Base-by-base conservation (phyloP, 2,329 filamentous ascomycete species). In the Neonectria coccinea region DNA sequence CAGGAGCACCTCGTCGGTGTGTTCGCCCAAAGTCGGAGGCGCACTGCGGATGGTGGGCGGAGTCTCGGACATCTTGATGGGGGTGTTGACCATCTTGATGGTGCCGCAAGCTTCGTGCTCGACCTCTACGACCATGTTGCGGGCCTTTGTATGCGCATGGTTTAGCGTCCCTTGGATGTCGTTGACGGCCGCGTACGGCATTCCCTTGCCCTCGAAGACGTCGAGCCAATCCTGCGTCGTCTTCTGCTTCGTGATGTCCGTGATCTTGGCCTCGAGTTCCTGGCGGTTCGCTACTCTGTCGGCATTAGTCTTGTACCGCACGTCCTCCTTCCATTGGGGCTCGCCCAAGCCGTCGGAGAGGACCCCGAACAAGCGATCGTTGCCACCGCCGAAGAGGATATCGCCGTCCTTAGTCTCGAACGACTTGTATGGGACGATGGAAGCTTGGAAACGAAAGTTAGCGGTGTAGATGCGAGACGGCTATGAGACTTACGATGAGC, bases 161-260 rank as follows among this genome's bases (percentile, higher is more conserved):
- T 91, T 90, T 56, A 99, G 82, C 0, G 96, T 93, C 20, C 85
- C 87, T 78, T 96, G 91, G 8, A 99, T 89, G 75, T 99, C 95
- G 75, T 98, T 99, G 71, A 99, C 92, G 1, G 95, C 93, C 1
- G 95, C 92, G 75, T 86, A 99, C 0, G 96, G 96, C 90, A 99
- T 90, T 5, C 96, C 96, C 63, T 88, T 92, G n/a, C 93, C 94
- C 73, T 97, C 93, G 48, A 97, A 90, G 1, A 94, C 82, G 1
- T 91, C 87, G 4, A 98, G 84, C 95, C 96, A 98, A 76, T 97
- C 90, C 69, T 90, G 82, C 0, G 96, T 99, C 4, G 92, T 97
- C 81, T 90, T 93, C 58, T 89, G 88, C 58, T 81, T 82, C 0
- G 93, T 97, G 50, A 92, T 84, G 2, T 82, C 82, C 75, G 97